phyloP scores from a whole-genome alignment of 148 eudicot species.

The Silene uniflora region DNA sequence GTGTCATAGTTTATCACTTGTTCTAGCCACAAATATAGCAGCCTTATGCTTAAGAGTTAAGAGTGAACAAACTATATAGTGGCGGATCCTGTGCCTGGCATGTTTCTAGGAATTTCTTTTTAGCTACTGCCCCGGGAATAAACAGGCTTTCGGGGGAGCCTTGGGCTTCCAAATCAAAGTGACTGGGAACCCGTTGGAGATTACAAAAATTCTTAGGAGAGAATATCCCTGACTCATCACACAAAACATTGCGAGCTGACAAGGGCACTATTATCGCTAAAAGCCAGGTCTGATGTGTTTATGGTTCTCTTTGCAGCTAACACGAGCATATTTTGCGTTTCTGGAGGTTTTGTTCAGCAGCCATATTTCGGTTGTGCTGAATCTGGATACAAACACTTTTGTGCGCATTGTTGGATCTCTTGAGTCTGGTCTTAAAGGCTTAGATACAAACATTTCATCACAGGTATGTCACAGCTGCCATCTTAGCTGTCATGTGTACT shows the following conservation, averaged over 20 bases:
- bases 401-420: slow-evolving; percentile 84
- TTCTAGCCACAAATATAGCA: not conserved
- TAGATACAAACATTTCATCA: slow-evolving; percentile 71
- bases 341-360: slow-evolving; percentile 83
- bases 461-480: slow-evolving; percentile 50
- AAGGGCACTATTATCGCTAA: not conserved
- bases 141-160: not conserved
- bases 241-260: not conserved
- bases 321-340: slow-evolving; percentile 81
- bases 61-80: not conserved
- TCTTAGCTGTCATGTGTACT: not conserved
- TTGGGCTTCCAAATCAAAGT: not conserved
- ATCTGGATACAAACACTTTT: slow-evolving; percentile 75
- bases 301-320: slow-evolving; percentile 51
- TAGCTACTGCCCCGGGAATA: not conserved
- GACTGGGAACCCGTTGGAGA: not conserved
- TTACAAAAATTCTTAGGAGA: not conserved
- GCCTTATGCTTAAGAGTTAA: not conserved
- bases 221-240: not conserved
- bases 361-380: slow-evolving; percentile 64
- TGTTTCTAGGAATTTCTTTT: not conserved
- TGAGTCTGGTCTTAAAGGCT: slow-evolving; percentile 91
- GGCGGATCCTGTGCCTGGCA: not conserved
- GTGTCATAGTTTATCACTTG: slow-evolving; percentile 2
- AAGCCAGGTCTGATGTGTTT: slow-evolving; percentile 10